Evolutionary conservation across 331 rosid species (phyloP).

Genomic region (Malus hybrid): DNA sequence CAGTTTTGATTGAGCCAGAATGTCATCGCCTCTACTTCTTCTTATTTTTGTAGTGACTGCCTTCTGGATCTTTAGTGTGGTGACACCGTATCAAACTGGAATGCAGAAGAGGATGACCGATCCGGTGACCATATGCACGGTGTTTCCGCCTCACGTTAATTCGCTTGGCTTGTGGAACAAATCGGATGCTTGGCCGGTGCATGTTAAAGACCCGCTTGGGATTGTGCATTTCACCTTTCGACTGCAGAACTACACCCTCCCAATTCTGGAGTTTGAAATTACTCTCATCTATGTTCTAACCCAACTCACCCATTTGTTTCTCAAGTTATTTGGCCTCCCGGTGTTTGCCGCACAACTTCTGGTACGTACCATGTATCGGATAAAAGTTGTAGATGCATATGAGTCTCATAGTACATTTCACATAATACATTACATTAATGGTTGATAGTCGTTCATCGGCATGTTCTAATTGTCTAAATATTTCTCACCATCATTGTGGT

Average conservation of each 20-base stretch:
- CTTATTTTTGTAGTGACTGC: too few species aligned
- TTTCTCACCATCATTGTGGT: too few species aligned
- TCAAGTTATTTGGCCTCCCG: slow-evolving; percentile 11
- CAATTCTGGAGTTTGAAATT: slow-evolving; percentile 7
- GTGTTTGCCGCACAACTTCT: slow-evolving; percentile 9
- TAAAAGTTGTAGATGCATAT: background rate
- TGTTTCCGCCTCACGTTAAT: background rate
- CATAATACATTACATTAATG: too few species aligned
- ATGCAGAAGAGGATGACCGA: too few species aligned
- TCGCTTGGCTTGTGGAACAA: slow-evolving; percentile 16
- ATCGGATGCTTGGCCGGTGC: background rate
- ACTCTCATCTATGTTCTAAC: slow-evolving; percentile 2
- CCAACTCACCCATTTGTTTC: slow-evolving; percentile 2
- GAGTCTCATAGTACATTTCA: background rate
- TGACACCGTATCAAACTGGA: too few species aligned
- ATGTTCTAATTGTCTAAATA: too few species aligned
- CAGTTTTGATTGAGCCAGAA: too few species aligned
- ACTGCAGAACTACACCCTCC: slow-evolving; percentile 3
- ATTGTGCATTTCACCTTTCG: background rate
- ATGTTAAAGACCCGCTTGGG: background rate
- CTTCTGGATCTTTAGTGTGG: too few species aligned
- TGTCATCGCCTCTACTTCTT: too few species aligned
- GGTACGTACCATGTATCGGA: background rate
- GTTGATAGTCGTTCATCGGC: too few species aligned
- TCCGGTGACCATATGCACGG: background rate